phyloP scores from a whole-genome alignment of 495 filamentous ascomycete species.

The Xylaria cubensis region DNA sequence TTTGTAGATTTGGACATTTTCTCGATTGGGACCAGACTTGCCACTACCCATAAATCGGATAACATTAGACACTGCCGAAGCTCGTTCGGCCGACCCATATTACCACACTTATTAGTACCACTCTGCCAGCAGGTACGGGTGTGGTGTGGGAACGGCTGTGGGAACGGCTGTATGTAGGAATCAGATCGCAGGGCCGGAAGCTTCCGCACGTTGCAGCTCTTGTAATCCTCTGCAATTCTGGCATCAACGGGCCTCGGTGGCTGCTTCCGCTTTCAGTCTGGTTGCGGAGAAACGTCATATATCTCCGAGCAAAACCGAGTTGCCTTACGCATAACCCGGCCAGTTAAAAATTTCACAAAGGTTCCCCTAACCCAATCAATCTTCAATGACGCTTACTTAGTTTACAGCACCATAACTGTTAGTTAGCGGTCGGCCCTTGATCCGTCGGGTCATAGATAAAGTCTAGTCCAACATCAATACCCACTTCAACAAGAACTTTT shows the following conservation, averaged over 20 bases:
- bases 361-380: not conserved
- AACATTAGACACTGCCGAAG: not conserved
- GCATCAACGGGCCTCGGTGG: not conserved
- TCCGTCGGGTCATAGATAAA: not conserved
- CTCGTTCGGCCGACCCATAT: slow-evolving; percentile 2
- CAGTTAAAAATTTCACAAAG: not conserved
- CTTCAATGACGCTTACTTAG: not conserved
- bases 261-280: slow-evolving; percentile 1
- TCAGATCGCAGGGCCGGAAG: not conserved
- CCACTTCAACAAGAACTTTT: not conserved
- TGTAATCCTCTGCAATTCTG: not conserved
- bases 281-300: not conserved
- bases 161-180: too few species aligned
- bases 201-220: not conserved
- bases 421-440: not conserved
- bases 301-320: slow-evolving; percentile 1
- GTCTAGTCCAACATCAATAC: not conserved
- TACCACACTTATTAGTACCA: not conserved
- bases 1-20: not conserved
- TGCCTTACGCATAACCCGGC: not conserved
- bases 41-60: slow-evolving; percentile 10
- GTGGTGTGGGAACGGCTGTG: too few species aligned
- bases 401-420: not conserved
- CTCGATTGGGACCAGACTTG: slow-evolving; percentile 2
- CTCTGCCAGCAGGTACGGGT: too few species aligned